Conservation (phyloP, 2,329 filamentous ascomycete species). For the Lasiodiplodia sp. region DNA sequence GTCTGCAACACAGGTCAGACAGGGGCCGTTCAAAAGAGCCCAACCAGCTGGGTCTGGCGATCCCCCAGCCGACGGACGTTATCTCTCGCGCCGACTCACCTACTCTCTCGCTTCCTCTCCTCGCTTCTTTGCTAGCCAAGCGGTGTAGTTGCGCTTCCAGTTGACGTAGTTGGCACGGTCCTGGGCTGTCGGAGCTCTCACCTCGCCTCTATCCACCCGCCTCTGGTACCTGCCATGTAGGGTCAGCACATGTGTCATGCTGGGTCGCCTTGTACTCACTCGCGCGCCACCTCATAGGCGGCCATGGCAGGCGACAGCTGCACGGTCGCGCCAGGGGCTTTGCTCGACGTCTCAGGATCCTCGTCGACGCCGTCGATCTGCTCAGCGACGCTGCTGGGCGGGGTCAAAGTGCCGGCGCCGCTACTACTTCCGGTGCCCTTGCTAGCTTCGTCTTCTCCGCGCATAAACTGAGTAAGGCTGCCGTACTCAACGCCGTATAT, state of each 20-base stretch:
- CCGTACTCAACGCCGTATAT: neutral
- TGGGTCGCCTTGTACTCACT: slow-evolving; percentile 6
- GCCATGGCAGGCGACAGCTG: neutral
- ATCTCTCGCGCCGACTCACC: neutral
- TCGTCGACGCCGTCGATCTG: neutral
- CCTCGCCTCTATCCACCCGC: slow-evolving; percentile 5
- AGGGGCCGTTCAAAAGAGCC: neutral
- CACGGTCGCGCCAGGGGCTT: neutral
- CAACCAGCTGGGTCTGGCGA: neutral
- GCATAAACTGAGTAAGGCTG: neutral
- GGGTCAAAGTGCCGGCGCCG: neutral
- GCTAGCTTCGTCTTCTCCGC: neutral
- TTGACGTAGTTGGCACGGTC: slow-evolving; percentile 12
- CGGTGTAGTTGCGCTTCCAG: slow-evolving; percentile 19
- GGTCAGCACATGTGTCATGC: neutral
- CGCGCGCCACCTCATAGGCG: slow-evolving; percentile 9
- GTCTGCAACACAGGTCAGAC: slow-evolving; percentile 1
- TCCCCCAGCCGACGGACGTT: neutral
- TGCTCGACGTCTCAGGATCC: neutral
- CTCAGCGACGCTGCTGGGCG: neutral
- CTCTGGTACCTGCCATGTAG: slow-evolving; percentile 11
- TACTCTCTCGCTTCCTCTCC: neutral
- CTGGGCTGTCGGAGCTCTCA: neutral
- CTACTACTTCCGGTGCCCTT: neutral
- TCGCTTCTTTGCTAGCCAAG: slow-evolving; percentile 7